Percentiles rank a stretch among this genome's conserved stretches.
Evolutionary conservation across 345 rosid species (phyloP).

Genomic region (Boechera divaricarpa): DNA sequence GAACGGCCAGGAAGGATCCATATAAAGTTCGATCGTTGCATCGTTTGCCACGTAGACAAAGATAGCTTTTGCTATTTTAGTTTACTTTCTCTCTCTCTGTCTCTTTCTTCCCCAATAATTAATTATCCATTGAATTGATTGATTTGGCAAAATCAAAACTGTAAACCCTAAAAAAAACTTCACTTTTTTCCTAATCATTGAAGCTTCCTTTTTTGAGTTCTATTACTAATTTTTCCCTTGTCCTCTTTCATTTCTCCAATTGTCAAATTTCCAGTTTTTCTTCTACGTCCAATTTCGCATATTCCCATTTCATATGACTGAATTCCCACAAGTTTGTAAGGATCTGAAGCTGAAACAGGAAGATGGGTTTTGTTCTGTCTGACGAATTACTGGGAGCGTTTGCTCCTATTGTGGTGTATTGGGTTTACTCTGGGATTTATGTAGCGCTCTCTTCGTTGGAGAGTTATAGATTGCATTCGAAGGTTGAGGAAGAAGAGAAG

Average conservation of each 20-base stretch:
- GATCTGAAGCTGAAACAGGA: background rate
- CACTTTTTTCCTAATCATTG: background rate
- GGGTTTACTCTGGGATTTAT: slow-evolving; percentile 75
- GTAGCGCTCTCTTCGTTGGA: slow-evolving; percentile 53
- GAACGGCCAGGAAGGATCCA: background rate
- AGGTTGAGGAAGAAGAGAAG: slow-evolving; percentile 71
- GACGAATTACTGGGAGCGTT: slow-evolving; percentile 76
- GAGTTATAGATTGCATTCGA: slow-evolving; percentile 69
- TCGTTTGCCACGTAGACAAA: background rate
- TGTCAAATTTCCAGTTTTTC: background rate
- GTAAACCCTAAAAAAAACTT: background rate
- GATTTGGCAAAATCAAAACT: slow-evolving; percentile 8
- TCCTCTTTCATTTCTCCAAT: background rate
- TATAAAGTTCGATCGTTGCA: background rate
- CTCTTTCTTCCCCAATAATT: background rate
- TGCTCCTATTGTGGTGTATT: slow-evolving; percentile 66
- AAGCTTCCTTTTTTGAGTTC: background rate
- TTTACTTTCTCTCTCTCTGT: background rate
- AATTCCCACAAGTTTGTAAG: background rate
- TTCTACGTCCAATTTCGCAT: background rate
- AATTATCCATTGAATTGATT: background rate
- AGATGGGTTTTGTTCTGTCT: slow-evolving; percentile 59
- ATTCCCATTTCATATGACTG: background rate
- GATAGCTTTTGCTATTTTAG: background rate
- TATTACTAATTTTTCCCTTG: background rate